These are phyloP conservation scores for Cornus florida DNA, from an alignment of 148 eudicot genomes.

Conservation along the genomic window DNA sequence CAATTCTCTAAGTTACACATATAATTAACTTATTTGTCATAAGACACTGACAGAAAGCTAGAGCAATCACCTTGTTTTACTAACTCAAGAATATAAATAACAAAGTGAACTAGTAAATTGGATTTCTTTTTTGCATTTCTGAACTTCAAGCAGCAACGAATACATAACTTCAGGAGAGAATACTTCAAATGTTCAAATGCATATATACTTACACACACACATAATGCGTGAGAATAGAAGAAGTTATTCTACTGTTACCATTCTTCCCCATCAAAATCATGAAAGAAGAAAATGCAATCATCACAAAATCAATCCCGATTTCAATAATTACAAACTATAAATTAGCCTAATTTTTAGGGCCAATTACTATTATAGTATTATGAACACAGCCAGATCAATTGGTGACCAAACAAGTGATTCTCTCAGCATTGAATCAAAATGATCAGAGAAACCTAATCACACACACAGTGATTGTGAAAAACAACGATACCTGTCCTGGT, in stretches of 20 bases:
- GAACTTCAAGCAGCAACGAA: background rate
- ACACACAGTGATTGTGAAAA: background rate
- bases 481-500: constrained; percentile 41
- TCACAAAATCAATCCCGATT: background rate
- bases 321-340: background rate
- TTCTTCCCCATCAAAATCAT: background rate
- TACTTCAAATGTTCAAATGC: no score
- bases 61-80: no score
- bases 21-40: no score
- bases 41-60: no score
- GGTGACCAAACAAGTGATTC: background rate
- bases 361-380: background rate
- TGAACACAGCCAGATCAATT: background rate
- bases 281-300: background rate
- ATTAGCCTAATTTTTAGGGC: background rate
- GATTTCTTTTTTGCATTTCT: background rate
- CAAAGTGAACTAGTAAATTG: background rate
- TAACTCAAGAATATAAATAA: background rate
- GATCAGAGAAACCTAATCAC: background rate
- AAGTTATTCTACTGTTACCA: background rate
- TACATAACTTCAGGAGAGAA: background rate
- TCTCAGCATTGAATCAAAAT: background rate
- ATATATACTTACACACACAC: no score
- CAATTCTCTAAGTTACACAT: no score
- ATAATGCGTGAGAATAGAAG: no score